Evolutionary conservation across 371 early-diverging fungal genomes (phyloP).

Genomic region (Apophysomyces elegans): DNA sequence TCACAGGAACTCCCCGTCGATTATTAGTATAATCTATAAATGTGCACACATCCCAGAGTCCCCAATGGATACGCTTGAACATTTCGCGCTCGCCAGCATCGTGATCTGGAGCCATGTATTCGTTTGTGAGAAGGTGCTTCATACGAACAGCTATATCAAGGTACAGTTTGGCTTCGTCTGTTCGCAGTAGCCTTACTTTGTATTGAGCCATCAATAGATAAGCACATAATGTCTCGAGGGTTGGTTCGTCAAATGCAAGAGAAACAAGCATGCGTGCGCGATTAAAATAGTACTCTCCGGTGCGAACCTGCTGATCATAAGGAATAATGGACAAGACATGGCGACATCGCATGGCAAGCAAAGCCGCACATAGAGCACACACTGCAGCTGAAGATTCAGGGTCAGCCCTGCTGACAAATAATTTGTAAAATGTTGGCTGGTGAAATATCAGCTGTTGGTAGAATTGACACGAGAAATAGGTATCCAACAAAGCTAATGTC

Average conservation of each 20-base stretch:
- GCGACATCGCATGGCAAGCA: slow-evolving; percentile 40
- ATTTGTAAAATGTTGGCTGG: slow-evolving; percentile 35
- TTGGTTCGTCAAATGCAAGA: slow-evolving; percentile 35
- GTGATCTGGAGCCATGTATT: slow-evolving; percentile 13
- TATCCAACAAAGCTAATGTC: slow-evolving; percentile 27
- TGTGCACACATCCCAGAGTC: slow-evolving; percentile 15
- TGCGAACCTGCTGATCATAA: slow-evolving; percentile 23
- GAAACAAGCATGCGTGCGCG: slow-evolving; percentile 26
- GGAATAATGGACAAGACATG: slow-evolving; percentile 30
- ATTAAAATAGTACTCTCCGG: slow-evolving; percentile 29
- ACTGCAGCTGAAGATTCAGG: slow-evolving; percentile 37
- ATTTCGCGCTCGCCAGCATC: slow-evolving; percentile 31
- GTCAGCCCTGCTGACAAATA: slow-evolving; percentile 32
- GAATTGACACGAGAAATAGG: slow-evolving; percentile 44
- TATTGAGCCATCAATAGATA: slow-evolving; percentile 36
- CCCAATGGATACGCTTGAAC: slow-evolving; percentile 36
- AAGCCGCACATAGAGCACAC: slow-evolving; percentile 36
- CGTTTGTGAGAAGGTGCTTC: slow-evolving; percentile 29
- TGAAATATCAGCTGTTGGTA: slow-evolving; percentile 33
- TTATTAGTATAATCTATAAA: slow-evolving; percentile 35
- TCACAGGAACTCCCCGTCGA: slow-evolving; percentile 33
- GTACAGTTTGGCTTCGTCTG: slow-evolving; percentile 36
- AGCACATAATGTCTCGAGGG: slow-evolving; percentile 33
- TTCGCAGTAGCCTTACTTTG: slow-evolving; percentile 37
- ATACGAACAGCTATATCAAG: slow-evolving; percentile 40